A percentile compares a stretch with the other conserved stretches of the same genome.
Evolutionary conservation across 768 basidiomycete genomes (phyloP).

Genomic region (Macrolepiota fuliginosa): DNA sequence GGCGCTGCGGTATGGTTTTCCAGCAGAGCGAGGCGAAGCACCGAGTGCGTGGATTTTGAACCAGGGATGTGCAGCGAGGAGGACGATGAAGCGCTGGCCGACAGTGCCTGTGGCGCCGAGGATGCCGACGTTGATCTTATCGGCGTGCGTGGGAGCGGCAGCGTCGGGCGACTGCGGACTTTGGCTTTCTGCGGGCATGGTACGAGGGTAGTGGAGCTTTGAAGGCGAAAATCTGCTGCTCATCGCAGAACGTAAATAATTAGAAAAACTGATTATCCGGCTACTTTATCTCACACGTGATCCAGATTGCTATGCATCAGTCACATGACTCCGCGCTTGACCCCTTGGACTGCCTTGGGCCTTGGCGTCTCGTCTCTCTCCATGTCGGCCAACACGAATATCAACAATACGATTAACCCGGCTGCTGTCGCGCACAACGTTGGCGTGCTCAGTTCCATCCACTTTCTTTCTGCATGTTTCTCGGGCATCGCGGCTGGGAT

Average conservation of each 20-base stretch:
- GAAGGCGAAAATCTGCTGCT: constrained; percentile 3
- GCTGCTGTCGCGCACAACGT: constrained; percentile 63
- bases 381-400: constrained; percentile 11
- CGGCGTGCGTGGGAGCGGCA: background rate
- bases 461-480: constrained; percentile 82
- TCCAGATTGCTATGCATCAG: background rate
- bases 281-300: constrained; percentile 13
- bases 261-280: constrained; percentile 15
- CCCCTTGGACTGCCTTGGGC: no score
- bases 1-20: constrained; percentile 72
- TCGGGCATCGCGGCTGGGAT: constrained; percentile 87
- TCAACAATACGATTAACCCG: constrained; percentile 45
- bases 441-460: constrained; percentile 59
- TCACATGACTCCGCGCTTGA: background rate
- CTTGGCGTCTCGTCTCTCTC: background rate
- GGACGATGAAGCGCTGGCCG: constrained; percentile 90
- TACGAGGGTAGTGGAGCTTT: background rate
- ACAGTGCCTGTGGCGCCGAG: constrained; percentile 93
- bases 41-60: constrained; percentile 86
- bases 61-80: constrained; percentile 87
- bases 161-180: background rate
- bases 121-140: constrained; percentile 57
- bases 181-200: background rate
- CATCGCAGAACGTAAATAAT: constrained; percentile 2
- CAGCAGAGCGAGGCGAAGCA: constrained; percentile 85